Base-by-base conservation (phyloP, 75 land plant genomes). In the Ceratopteris richardii region DNA sequence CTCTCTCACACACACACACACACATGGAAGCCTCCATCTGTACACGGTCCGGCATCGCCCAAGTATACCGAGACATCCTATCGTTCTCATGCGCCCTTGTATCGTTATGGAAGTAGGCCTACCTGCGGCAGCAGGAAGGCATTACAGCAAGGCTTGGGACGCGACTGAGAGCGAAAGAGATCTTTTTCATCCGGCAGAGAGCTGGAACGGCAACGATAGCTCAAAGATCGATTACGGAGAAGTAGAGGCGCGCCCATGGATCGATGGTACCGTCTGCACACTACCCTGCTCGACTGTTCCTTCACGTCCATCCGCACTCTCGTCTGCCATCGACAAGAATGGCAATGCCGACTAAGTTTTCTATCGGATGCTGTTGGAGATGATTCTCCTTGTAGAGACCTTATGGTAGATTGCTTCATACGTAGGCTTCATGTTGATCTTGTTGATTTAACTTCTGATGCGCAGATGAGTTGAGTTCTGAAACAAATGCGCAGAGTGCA, bases 341-440 rank as follows among this genome's bases (percentile, higher is more conserved):
- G 71, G 70, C 0, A 66, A 61, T 52, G 72, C 82, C 56, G 92
- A 87, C 60, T 62, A 74, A n/a, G 71, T 60, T 20, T 76, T 87
- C 48, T 80, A 51, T 61, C 73, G 67, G 31, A 77, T 83, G 59
- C 71, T 87, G 37, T 78, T 80, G 54, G 82, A 80, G 65, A 78
- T 87, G 69, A 77, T 87, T 39, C 92, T 84, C 27, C 84, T 87
- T 31, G 82, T 87, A 48, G 84, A 83, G 63, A 77, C 82, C 29
- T 87, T 58, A 77, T 87, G 69, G 91, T 87, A 42, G 55, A 43
- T 50, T 23, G 48, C 17, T 4, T 20, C 48, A 46, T 46, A 46
- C 42, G 9, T 14, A 9, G 42, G 42, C 14, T 14, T 9, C 9
- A 14, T 40, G 12, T 40, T 9, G 42, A 9, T 40, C 14, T 9